These are phyloP conservation scores for Ophiobolus disseminans DNA, from an alignment of 2,329 filamentous ascomycete species.

Conservation along the genomic window DNA sequence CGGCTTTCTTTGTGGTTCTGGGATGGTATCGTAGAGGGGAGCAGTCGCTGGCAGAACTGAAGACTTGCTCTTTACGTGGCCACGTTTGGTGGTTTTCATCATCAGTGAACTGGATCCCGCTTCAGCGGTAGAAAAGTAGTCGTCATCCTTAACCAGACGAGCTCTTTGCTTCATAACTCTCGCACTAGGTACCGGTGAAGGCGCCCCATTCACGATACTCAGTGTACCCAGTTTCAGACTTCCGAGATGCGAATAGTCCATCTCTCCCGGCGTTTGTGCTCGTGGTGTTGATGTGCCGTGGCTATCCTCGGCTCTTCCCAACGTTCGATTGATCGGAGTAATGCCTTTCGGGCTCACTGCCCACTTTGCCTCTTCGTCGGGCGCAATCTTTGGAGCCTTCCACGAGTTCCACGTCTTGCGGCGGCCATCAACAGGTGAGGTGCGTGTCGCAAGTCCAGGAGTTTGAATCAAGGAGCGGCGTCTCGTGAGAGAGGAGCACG, in stretches of 20 bases:
- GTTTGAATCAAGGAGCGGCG: conserved; percentile 50
- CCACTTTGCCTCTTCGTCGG: conserved; percentile 43
- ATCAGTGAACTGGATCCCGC: conserved; percentile 25
- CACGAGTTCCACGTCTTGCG: conserved; percentile 46
- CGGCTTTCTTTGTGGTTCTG: not conserved
- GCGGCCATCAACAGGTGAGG: conserved; percentile 38
- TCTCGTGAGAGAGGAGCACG: conserved; percentile 42
- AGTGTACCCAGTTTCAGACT: conserved; percentile 53
- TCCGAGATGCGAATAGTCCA: conserved; percentile 53
- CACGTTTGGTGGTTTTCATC: conserved; percentile 26
- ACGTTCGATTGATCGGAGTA: conserved; percentile 29
- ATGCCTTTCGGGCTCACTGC: conserved; percentile 19
- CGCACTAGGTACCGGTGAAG: conserved; percentile 54
- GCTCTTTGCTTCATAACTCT: conserved; percentile 15
- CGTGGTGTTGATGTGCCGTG: conserved; percentile 29
- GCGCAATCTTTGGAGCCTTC: conserved; percentile 32
- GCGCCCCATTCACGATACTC: conserved; percentile 56
- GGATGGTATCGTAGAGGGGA: conserved; percentile 19
- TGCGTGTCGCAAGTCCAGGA: conserved; percentile 50
- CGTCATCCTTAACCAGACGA: conserved; percentile 20
- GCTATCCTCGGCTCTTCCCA: conserved; percentile 30
- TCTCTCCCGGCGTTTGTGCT: conserved; percentile 51
- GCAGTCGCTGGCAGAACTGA: conserved; percentile 22
- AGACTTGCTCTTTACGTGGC: conserved; percentile 40
- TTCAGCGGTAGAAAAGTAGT: conserved; percentile 40